Percentiles rank a stretch among this genome's conserved stretches.
Evolutionary conservation across 352 stramenopile species (phyloP).

Genomic region (Pythium coloratum): DNA sequence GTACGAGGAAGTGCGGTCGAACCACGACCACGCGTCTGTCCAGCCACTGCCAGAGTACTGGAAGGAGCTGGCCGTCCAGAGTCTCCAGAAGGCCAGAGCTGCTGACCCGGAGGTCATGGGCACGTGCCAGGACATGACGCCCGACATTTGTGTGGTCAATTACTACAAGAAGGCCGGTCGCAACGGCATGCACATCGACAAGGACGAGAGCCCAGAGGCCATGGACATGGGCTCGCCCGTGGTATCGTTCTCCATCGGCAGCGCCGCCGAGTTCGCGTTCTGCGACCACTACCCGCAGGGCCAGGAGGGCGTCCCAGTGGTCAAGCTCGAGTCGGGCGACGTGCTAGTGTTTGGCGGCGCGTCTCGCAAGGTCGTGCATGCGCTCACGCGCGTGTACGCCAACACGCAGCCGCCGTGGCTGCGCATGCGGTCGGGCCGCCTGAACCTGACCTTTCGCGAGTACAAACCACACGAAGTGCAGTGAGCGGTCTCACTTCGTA

Average conservation of each 20-base stretch:
- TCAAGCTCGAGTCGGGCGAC: constrained; percentile 65
- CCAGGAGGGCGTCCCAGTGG: constrained; percentile 51
- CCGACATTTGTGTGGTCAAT: constrained; percentile 73
- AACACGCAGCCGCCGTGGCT: constrained; percentile 54
- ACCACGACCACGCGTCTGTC: constrained; percentile 45
- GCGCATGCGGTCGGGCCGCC: constrained; percentile 53
- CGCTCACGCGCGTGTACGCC: constrained; percentile 63
- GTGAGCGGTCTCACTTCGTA: neutral
- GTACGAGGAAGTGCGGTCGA: constrained; percentile 60
- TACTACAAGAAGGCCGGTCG: constrained; percentile 75
- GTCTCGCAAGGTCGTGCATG: constrained; percentile 58
- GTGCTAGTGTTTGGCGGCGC: constrained; percentile 73
- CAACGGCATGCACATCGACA: constrained; percentile 78
- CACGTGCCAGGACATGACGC: constrained; percentile 40
- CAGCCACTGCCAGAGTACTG: constrained; percentile 37
- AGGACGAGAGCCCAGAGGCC: constrained; percentile 61
- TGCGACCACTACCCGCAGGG: constrained; percentile 56
- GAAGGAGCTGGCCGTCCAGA: constrained; percentile 37
- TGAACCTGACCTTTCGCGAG: constrained; percentile 77
- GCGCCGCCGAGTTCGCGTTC: constrained; percentile 66
- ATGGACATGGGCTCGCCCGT: constrained; percentile 66
- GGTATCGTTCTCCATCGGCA: constrained; percentile 70
- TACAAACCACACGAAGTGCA: constrained; percentile 38
- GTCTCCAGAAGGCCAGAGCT: constrained; percentile 35
- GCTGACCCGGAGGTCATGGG: constrained; percentile 51